phyloP scores from a whole-genome alignment of 352 stramenopile species.

The Phytophthora chlamydospora region DNA sequence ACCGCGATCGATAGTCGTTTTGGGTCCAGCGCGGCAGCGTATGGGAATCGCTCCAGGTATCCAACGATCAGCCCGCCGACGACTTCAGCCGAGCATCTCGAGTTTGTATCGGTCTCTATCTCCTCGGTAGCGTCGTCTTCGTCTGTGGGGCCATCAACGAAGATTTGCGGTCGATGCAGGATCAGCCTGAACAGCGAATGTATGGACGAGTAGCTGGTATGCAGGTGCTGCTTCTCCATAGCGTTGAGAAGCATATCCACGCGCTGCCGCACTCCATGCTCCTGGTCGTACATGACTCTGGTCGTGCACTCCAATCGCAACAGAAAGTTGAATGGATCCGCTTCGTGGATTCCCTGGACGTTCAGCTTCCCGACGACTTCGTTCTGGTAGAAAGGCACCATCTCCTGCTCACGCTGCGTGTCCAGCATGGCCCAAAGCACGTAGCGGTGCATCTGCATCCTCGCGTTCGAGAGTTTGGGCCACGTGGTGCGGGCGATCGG shows the following conservation, averaged over 20 bases:
- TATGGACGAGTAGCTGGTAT: constrained; percentile 65
- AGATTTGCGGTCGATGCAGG: constrained; percentile 54
- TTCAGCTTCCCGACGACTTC: constrained; percentile 56
- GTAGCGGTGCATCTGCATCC: constrained; percentile 66
- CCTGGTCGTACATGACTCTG: constrained; percentile 42
- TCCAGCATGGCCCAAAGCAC: constrained; percentile 72
- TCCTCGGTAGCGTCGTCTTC: constrained; percentile 1
- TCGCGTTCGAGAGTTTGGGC: constrained; percentile 44
- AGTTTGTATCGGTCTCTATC: not conserved
- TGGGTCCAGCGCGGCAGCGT: constrained; percentile 45
- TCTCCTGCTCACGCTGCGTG: constrained; percentile 27
- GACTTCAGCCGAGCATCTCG: constrained; percentile 11
- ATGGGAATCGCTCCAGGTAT: constrained; percentile 56
- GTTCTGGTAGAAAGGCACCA: constrained; percentile 50
- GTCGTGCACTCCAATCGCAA: constrained; percentile 66
- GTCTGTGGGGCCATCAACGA: constrained; percentile 28
- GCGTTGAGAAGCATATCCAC: constrained; percentile 50
- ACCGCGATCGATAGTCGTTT: constrained; percentile 66
- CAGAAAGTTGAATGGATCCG: constrained; percentile 71
- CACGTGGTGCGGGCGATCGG: constrained; percentile 41
- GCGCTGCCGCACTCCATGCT: constrained; percentile 37
- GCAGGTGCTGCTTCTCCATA: constrained; percentile 45
- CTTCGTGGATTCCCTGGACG: constrained; percentile 51
- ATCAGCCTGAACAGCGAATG: constrained; percentile 70
- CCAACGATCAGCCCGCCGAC: constrained; percentile 47